These are phyloP conservation scores for Colletotrichum sp. DNA, from an alignment of 2,329 filamentous ascomycete genomes.

Conservation along the genomic window DNA sequence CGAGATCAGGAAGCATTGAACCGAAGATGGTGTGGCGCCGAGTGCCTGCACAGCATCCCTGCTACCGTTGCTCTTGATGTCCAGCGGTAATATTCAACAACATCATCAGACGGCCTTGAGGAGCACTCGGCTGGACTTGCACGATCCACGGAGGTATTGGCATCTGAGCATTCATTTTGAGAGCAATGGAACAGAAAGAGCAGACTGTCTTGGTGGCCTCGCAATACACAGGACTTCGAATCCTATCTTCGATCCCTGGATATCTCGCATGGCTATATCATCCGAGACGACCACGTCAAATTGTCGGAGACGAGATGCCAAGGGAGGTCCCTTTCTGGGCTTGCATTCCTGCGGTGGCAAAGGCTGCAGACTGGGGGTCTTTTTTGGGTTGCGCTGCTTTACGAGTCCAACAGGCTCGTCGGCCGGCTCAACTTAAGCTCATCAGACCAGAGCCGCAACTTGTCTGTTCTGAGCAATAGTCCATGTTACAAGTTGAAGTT, in stretches of 20 bases:
- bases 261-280: neutral
- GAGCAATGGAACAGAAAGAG: neutral
- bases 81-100: neutral
- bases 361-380: neutral
- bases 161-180: neutral
- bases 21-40: neutral
- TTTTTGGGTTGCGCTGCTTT: neutral
- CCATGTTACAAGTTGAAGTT: neutral
- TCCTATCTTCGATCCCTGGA: neutral
- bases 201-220: neutral
- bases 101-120: neutral
- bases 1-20: constrained; percentile 2
- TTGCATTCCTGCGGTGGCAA: neutral
- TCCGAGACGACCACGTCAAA: neutral
- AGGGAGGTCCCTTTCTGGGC: neutral
- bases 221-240: neutral
- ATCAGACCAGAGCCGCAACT: neutral
- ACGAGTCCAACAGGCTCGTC: neutral
- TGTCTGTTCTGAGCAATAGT: neutral
- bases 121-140: neutral
- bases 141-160: neutral
- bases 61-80: neutral
- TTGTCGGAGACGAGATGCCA: neutral
- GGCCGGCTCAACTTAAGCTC: neutral
- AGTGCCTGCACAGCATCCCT: neutral